Evolutionary conservation across 169 alveolate genomes (phyloP).

Genomic region (Eimeria acervulina): DNA sequence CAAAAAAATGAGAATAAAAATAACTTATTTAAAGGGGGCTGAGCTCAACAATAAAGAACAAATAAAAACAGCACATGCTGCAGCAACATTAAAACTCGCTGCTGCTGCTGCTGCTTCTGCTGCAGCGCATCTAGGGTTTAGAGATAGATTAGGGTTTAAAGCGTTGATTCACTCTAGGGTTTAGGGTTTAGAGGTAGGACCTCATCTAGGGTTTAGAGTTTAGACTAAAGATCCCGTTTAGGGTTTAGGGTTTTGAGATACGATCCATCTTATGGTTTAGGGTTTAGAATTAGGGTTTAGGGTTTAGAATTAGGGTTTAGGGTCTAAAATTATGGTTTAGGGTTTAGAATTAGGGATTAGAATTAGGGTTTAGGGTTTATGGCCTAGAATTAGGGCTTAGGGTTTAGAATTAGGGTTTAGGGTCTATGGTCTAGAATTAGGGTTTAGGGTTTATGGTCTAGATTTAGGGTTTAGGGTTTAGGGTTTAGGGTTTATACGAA

Average conservation of each 20-base stretch:
- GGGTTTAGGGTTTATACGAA: constrained; percentile 28
- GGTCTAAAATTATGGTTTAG: too few species aligned
- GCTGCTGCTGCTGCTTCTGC: too few species aligned
- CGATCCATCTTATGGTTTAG: too few species aligned
- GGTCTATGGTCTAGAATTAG: neutral
- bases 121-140: too few species aligned
- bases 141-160: too few species aligned
- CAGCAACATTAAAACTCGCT: too few species aligned
- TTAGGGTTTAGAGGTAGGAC: too few species aligned
- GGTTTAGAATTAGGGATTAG: neutral
- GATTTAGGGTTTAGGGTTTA: constrained; percentile 43
- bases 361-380: constrained; percentile 29
- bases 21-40: too few species aligned
- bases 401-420: constrained; percentile 11
- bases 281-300: neutral
- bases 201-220: too few species aligned
- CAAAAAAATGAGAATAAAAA: too few species aligned
- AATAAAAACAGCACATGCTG: neutral
- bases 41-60: neutral
- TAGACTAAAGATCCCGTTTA: too few species aligned
- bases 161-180: too few species aligned
- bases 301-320: neutral
- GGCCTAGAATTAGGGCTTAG: neutral
- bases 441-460: neutral
- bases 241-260: neutral